A percentile compares a stretch with the other conserved stretches of the same genome.
Evolutionary conservation across 345 rosid genomes (phyloP).

Genomic region (Salix purpurea): DNA sequence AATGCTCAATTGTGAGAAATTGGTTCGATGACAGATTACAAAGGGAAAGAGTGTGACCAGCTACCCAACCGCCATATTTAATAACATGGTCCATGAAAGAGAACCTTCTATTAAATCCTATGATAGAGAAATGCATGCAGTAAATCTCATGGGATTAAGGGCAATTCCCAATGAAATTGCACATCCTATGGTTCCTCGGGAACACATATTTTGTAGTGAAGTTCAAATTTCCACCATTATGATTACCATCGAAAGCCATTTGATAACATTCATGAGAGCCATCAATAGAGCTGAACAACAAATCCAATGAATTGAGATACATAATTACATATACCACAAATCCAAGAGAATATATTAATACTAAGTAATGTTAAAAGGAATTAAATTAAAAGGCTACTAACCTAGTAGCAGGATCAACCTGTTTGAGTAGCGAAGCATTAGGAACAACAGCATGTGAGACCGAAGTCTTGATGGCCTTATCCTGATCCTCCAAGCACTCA

Average conservation of each 20-base stretch:
- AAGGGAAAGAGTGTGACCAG: background rate
- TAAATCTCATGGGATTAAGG: too few relatives aligned
- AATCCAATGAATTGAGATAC: background rate
- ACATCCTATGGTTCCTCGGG: background rate
- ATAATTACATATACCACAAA: background rate
- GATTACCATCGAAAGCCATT: too few relatives aligned
- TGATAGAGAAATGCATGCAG: background rate
- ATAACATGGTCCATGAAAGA: background rate
- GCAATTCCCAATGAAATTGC: background rate
- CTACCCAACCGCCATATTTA: background rate
- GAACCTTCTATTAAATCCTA: background rate
- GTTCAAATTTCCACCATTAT: too few relatives aligned
- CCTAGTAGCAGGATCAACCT: slow-evolving; percentile 97
- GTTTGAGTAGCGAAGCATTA: slow-evolving; percentile 56
- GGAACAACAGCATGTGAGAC: slow-evolving; percentile 69
- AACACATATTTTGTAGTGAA: background rate
- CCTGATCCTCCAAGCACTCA: slow-evolving; percentile 80
- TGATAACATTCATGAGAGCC: too few relatives aligned
- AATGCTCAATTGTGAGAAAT: background rate
- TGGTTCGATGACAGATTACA: background rate
- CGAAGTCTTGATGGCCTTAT: slow-evolving; percentile 69
- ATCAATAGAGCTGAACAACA: background rate
- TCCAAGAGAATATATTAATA: background rate
- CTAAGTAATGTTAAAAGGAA: background rate
- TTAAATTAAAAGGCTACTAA: slow-evolving; percentile 18